A percentile compares a stretch with the other conserved stretches of the same genome.
These are phyloP conservation scores for Dovyalis caffra DNA, from an alignment of 345 rosid species.

Conservation along the genomic window DNA sequence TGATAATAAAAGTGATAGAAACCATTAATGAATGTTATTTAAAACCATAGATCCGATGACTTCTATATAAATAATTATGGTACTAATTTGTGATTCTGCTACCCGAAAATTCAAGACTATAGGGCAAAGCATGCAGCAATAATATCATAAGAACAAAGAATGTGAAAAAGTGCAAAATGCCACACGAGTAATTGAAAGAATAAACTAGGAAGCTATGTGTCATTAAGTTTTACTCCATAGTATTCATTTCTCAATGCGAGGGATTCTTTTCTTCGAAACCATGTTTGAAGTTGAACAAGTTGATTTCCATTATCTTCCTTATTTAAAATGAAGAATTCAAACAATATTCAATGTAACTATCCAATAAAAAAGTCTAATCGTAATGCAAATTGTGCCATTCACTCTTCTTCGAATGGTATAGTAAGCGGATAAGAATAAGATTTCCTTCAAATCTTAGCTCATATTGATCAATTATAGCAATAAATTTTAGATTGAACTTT, in stretches of 20 bases:
- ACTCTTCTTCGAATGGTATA: slow-evolving; percentile 1
- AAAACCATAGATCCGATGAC: too few species aligned
- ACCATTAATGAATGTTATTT: too few species aligned
- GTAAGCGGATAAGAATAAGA: neutral
- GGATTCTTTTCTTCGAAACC: neutral
- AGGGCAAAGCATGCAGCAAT: too few species aligned
- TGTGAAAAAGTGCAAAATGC: too few species aligned
- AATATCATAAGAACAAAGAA: too few species aligned
- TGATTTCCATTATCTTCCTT: neutral
- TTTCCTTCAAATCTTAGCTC: neutral
- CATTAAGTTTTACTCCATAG: neutral
- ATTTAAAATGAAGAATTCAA: neutral
- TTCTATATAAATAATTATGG: too few species aligned
- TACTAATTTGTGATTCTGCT: too few species aligned
- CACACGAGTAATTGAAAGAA: neutral
- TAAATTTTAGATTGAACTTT: neutral
- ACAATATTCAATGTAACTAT: neutral
- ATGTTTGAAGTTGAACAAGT: neutral
- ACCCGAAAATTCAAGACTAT: neutral
- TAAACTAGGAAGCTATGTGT: neutral
- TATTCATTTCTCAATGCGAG: neutral
- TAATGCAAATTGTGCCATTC: neutral
- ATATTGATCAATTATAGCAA: neutral
- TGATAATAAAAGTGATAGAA: too few species aligned
- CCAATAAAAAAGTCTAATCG: neutral